Evolutionary conservation across 441 rosid genomes (phyloP).

Genomic region (Metrosideros polymorpha): DNA sequence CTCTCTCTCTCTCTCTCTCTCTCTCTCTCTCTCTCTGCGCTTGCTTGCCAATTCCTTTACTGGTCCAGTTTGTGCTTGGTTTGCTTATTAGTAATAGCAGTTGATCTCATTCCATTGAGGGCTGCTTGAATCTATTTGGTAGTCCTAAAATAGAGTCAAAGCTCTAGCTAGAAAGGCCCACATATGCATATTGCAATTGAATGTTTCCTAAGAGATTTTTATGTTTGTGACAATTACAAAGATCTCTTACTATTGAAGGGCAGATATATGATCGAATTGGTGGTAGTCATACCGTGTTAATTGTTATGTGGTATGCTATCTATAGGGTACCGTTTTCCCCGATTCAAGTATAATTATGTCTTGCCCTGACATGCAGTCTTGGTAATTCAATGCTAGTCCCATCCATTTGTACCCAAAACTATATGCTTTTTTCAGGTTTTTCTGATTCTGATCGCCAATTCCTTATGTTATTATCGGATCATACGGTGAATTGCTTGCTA

Average conservation of each 20-base stretch:
- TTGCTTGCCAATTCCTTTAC: neutral
- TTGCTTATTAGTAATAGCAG: neutral
- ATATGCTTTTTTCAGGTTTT: neutral
- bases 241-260: neutral
- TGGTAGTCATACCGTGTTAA: neutral
- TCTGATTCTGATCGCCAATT: neutral
- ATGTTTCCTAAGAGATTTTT: neutral
- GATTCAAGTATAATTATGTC: neutral
- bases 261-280: neutral
- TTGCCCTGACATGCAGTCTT: neutral
- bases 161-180: neutral
- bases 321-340: neutral
- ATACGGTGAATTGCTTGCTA: neutral
- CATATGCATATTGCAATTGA: neutral
- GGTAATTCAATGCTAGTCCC: neutral
- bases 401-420: neutral
- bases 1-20: neutral
- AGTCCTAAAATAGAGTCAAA: neutral
- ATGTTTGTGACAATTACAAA: neutral
- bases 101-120: neutral
- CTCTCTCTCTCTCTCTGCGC: neutral
- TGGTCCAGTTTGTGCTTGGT: neutral
- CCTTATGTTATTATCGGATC: neutral
- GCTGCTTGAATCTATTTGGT: neutral
- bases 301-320: neutral